Evolutionary conservation across 2,329 filamentous ascomycete genomes (phyloP), one percentile per base, ranked within the genome.

Genomic region (Drechslera avenae): DNA sequence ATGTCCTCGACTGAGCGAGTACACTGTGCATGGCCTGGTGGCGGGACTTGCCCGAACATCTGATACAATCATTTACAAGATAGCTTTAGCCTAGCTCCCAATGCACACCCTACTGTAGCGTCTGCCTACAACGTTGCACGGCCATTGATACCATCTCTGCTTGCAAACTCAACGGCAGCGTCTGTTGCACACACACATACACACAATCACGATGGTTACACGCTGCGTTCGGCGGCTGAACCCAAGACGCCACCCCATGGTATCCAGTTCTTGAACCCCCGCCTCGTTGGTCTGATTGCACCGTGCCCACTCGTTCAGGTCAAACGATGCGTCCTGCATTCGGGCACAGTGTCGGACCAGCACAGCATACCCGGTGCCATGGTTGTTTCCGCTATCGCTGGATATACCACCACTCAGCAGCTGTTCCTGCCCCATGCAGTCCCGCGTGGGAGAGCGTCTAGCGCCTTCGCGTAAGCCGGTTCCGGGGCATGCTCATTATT

Each of bases 281-380:
- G 30, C 44, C 14, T 37, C 37, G 23, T 23, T 23, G 21, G n/a
- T 19, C 39, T 18, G 28, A 42, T 45, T 16, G 41, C 46, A 44
- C 26, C 35, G n/a, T 14, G 13, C 39, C 44, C 26, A 60, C 39
- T 53, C 54, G 59, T 62, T 60, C 54, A 57, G 52, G 49, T 54
- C 60, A 63, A 60, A 47, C 41, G 50, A 58, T 45, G 32, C 28
- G 16, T 39, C 32, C 17, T 45, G 32, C 28, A 18, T 39, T 34
- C 17, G 31, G 32, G 34, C 37, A 39, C 28, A 19, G 21, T 30
- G 42, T 49, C 37, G 40, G 46, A 21, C 5, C 42, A 42, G 39
- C 21, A 19, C 42, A 31, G 17, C 41, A 47, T 26, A 36, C 35
- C 33, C 39, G 12, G 39, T 30, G 17, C 28, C 31, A 41, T 33